These are phyloP conservation scores for Talaromyces sp. DNA, from an alignment of 2,329 filamentous ascomycete species.

Conservation along the genomic window DNA sequence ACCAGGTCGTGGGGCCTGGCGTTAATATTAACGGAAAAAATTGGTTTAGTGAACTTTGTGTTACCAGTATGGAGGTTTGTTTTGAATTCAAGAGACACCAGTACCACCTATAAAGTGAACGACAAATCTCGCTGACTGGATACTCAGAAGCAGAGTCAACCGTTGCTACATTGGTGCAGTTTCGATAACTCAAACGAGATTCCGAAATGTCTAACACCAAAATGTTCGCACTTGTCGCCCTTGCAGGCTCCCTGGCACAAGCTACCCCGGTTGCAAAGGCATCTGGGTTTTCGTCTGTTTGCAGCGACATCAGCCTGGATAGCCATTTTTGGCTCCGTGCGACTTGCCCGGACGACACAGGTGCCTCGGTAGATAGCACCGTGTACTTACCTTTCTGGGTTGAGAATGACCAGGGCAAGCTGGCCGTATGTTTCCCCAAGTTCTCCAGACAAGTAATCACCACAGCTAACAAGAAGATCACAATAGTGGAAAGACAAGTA, in stretches of 20 bases:
- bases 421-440: constrained; percentile 1
- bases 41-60: not conserved
- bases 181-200: no score
- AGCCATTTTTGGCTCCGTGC: constrained; percentile 10
- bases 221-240: not conserved
- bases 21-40: not conserved
- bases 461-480: not conserved
- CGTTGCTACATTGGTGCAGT: not conserved
- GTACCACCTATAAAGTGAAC: not conserved
- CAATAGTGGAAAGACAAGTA: constrained; percentile 4
- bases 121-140: not conserved
- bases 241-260: not conserved
- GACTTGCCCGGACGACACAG: constrained; percentile 9
- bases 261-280: not conserved
- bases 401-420: constrained; percentile 3
- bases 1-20: not conserved
- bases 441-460: not conserved
- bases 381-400: constrained; percentile 9
- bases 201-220: not conserved
- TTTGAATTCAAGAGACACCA: not conserved
- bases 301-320: constrained; percentile 8
- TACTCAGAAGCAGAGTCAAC: not conserved
- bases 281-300: constrained; percentile 9
- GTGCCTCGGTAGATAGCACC: constrained; percentile 9
- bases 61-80: not conserved